Evolutionary conservation across 345 rosid genomes (phyloP), one percentile per base, ranked within the genome.

Genomic region (Pistacia atlantica): DNA sequence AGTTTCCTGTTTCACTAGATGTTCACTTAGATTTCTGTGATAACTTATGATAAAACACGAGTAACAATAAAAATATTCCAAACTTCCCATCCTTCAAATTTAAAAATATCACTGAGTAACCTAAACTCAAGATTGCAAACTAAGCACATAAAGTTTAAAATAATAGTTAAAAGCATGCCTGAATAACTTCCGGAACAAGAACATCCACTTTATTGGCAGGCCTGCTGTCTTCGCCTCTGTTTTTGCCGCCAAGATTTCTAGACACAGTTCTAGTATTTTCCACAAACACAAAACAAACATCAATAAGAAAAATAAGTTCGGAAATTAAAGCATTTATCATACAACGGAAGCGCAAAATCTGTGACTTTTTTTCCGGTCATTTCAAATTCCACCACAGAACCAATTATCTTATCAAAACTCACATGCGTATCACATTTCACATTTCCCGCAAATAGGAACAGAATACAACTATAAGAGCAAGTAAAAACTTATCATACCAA

Each of bases 111-210:
- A 5, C 8, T 42, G 46, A 42, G 46, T 42, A 8, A 42, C 33
- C 33, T 31, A 31, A 31, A 31, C 2, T 31, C 33, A 1, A 31
- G 33, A 28, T 73, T 17, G 46, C 60, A 16, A 48, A 75, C 56
- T 74, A 55, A 55, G 54, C 48, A 63, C 22, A 54, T 62, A 52
- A 66, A 35, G 63, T 16, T 8, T 42, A 37, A 83, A 56, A 77
- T 31, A 46, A 63, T 68, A 62, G 57, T 18, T 56, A 22, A 78
- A 58, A 68, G 1, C 73, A 76, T 90, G 92, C 99, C 97, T 93
- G 93, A 74, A 95, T 89, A 76, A 95, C 92, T 70, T 92, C 98
- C 52, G 99, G 99, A 79, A 95, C 93, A 84, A 95, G 78, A 70
- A 95, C 97, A 80, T 95, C 90, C 68, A 95, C 97, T 70, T 59